A percentile compares a stretch with the other conserved stretches of the same genome.
phyloP scores from a whole-genome alignment of 805 yeast species.

The Ascoidea tarda region DNA sequence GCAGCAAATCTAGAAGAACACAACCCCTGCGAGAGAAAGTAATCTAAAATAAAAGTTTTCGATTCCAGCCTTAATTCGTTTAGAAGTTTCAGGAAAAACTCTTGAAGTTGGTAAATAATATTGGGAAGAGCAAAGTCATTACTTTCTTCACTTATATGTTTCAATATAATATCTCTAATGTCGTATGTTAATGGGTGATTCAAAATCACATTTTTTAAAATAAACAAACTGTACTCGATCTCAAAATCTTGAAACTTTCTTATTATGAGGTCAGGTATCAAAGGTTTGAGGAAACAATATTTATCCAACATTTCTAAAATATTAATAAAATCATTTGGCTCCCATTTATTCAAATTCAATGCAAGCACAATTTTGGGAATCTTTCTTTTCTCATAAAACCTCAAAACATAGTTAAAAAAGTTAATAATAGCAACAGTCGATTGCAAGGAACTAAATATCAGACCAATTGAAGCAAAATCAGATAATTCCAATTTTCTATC shows the following conservation, averaged over 20 bases:
- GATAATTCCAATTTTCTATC: background rate
- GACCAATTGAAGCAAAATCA: background rate
- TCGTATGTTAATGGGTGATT: background rate
- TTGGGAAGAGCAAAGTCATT: background rate
- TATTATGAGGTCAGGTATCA: background rate
- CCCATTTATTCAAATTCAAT: background rate
- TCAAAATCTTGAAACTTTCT: background rate
- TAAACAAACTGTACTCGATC: background rate
- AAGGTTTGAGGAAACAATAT: background rate
- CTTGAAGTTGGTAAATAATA: background rate
- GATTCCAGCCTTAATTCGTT: background rate
- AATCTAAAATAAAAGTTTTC: background rate
- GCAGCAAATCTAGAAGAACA: too few species aligned
- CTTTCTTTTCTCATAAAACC: background rate
- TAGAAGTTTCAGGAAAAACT: background rate
- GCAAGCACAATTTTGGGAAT: background rate
- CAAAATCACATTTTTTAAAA: too few species aligned
- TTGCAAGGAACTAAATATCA: background rate
- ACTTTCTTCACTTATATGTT: background rate
- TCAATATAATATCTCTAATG: background rate
- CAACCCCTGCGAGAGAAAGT: background rate
- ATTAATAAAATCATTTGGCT: background rate
- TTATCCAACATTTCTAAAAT: background rate
- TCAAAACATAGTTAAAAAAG: background rate
- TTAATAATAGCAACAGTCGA: background rate